Evolutionary conservation across 495 filamentous ascomycete genomes (phyloP), one percentile per base, ranked within the genome.

Genomic region (Aspergillus wentii): DNA sequence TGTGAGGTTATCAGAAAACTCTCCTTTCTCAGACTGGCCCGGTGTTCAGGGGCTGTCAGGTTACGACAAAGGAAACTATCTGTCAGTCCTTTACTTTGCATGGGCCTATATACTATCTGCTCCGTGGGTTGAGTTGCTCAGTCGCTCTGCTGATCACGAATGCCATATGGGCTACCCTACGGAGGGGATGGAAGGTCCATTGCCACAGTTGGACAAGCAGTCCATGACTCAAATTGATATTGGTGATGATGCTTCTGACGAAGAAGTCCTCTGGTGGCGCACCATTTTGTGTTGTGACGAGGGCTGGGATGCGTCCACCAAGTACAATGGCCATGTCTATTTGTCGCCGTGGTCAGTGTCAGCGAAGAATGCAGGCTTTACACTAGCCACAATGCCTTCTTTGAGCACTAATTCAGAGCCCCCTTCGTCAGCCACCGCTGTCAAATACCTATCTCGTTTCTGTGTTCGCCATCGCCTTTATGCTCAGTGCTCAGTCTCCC

Each of bases 101-200:
- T 59, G 56, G 52, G 51, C 51, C 10, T 59, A 55, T 51, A 49
- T 59, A 5, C 17, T 59, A 15, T 52, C 48, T 41, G 51, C 43
- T 36, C 39, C 41, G 33, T 59, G 48, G 55, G 51, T 44, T 33
- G 51, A 55, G 33, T 35, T 53, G 33, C 48, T 59, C 17, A 26
- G 41, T 35, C 22, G 38, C 19, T 55, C 51, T 37, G 21, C 28
- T 5, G 46, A 47, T 8, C 52, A 52, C 31, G 33, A 52, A 40
- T 39, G 42, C 42, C 33, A 36, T 28, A 44, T 49, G 40, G 16
- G 8, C n/a, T 51, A 43, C 25, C 10, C 31, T 11, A 20, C 19
- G 18, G 14, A 19, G 16, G 33, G 11, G 10, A 10, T 32, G 15
- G 22, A 30, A 17, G n/a, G 22, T 17, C 10, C 23, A 41, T n/a